These are phyloP conservation scores for Lactarius akahatsu DNA, from an alignment of 768 basidiomycete species.

Conservation along the genomic window DNA sequence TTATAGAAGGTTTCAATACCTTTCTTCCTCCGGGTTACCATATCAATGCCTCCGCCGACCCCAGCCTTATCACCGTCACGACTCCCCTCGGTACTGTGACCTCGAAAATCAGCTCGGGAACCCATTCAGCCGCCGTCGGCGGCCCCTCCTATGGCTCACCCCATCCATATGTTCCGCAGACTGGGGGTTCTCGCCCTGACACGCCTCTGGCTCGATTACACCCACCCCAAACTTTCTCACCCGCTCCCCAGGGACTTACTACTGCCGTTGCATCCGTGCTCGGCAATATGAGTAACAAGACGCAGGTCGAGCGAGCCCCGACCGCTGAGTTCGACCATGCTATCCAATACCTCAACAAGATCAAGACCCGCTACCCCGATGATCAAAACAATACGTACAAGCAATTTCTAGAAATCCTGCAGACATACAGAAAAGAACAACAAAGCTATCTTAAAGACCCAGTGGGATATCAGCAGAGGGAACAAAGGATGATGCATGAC, in stretches of 20 bases:
- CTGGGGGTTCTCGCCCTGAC: slow-evolving; percentile 38
- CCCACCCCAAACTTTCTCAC: slow-evolving; percentile 49
- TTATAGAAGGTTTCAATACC: slow-evolving; percentile 98
- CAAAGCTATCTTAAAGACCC: slow-evolving; percentile 44
- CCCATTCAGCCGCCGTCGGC: slow-evolving; percentile 36
- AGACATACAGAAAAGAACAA: slow-evolving; percentile 80
- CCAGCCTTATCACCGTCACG: slow-evolving; percentile 76
- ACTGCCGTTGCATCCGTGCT: slow-evolving; percentile 29
- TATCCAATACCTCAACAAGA: slow-evolving; percentile 97
- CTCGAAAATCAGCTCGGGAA: slow-evolving; percentile 53
- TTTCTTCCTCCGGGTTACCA: slow-evolving; percentile 94
- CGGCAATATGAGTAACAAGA: slow-evolving; percentile 38
- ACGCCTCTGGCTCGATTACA: slow-evolving; percentile 31
- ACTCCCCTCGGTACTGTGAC: slow-evolving; percentile 73
- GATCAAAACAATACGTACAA: slow-evolving; percentile 88
- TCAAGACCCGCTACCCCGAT: slow-evolving; percentile 86
- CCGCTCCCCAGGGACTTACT: slow-evolving; percentile 32
- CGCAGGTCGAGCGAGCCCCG: slow-evolving; percentile 51
- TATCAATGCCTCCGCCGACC: slow-evolving; percentile 80
- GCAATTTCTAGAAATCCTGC: slow-evolving; percentile 84
- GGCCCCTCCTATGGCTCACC: slow-evolving; percentile 33
- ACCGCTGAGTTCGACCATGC: slow-evolving; percentile 86
- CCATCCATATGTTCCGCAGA: slow-evolving; percentile 40
- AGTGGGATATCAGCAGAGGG: slow-evolving; percentile 25
- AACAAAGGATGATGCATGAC: slow-evolving; percentile 64